Evolutionary conservation across 1,284 basidiomycete species (phyloP).

Genomic region (Pterulicium gracile): DNA sequence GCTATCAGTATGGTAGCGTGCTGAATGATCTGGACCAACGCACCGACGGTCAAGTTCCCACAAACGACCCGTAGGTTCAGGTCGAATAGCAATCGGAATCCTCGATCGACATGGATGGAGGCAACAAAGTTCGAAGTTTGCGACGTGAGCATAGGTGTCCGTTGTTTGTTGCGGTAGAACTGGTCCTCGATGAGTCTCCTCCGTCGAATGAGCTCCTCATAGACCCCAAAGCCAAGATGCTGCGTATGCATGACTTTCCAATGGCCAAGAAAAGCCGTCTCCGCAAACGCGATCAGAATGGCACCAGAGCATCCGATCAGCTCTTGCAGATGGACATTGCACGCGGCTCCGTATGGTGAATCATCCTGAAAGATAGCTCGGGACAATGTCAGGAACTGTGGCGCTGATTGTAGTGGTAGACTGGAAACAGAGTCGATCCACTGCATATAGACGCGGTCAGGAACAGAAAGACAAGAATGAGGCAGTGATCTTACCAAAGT

Average conservation of each 20-base stretch:
- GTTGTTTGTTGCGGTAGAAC: background rate
- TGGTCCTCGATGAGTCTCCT: constrained; percentile 40
- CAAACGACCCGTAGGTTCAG: background rate
- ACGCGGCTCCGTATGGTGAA: constrained; percentile 2
- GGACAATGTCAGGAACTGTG: constrained; percentile 57
- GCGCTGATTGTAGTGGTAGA: constrained; percentile 46
- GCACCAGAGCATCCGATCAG: constrained; percentile 1
- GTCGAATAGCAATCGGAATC: background rate
- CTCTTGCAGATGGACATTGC: background rate
- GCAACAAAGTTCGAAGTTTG: background rate
- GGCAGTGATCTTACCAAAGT: constrained; percentile 46
- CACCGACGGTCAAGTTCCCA: background rate
- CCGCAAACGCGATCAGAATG: constrained; percentile 12
- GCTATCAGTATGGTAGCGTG: background rate
- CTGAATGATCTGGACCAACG: no score
- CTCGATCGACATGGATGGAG: background rate
- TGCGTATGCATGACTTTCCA: constrained; percentile 45
- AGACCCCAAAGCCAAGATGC: constrained; percentile 34
- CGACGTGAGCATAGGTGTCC: background rate
- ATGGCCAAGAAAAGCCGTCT: constrained; percentile 51
- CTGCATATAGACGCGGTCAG: constrained; percentile 24
- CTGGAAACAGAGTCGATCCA: constrained; percentile 69
- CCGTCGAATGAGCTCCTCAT: constrained; percentile 44
- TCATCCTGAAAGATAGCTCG: constrained; percentile 38
- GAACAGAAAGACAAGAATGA: constrained; percentile 5